Base-by-base conservation (phyloP, 2,329 filamentous ascomycete genomes). In the Fusarium paranaense region DNA sequence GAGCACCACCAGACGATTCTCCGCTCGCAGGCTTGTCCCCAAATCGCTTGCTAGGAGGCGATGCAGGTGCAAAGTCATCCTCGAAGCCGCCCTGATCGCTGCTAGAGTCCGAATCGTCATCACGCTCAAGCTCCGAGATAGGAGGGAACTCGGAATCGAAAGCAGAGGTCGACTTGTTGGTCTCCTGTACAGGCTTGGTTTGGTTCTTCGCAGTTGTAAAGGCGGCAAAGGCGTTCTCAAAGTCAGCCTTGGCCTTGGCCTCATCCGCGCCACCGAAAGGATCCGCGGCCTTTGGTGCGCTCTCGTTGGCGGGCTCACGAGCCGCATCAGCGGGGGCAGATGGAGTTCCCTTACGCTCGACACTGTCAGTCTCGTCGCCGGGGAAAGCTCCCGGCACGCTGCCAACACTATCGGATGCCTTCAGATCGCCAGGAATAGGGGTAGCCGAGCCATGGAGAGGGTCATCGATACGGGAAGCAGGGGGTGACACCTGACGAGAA, bases 91-190 rank as follows among this genome's bases (percentile, higher is more conserved):
- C 95, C 58, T 90, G 90, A 57, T 94, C 94, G 69, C 90, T 93
- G 64, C 91, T 92, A 33, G 92, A 93, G 67, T 97, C 95, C 33
- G 93, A 95, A n/a, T 97, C 93, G 22, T 96, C 89, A 18, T 96
- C 89, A 52, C 76, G 76, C 71, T 94, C 93, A 67, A 98, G 85
- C 80, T 96, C 94, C n/a, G 93, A 92, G 69, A 98, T 98, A 1
- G 96, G 97, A 35, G 97, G 97, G 80, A 98, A 98, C 80, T 98
- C 97, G 25, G 90, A 88, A 79, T 91, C 89, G 77, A 94, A 93
- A 64, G 83, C 86, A 4, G 88, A 81, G 22, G 85, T 85, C 2
- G 84, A 79, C 70, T 88, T 88, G 40, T 82, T 80, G n/a, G 82
- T 79, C 16, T 86, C 85, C 20, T 83, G 82, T 8, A 79, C 71